A percentile compares a stretch with the other conserved stretches of the same genome.
These are phyloP conservation scores for Gloeophyllum trabeum DNA, from an alignment of 768 basidiomycete genomes.

Conservation along the genomic window DNA sequence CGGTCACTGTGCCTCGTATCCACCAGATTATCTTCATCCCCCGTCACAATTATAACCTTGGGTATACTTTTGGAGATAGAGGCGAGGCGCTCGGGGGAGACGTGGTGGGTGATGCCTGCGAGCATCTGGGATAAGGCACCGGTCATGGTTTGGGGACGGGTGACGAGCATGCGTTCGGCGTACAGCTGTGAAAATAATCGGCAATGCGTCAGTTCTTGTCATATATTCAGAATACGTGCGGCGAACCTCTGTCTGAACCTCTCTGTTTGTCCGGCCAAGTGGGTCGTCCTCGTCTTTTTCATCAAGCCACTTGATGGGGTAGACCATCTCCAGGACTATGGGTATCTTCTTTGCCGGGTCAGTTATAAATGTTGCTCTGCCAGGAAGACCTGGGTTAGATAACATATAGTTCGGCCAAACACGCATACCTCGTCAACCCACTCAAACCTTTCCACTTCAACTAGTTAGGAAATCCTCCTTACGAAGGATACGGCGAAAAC, in stretches of 20 bases:
- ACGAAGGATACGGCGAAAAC: too few species aligned
- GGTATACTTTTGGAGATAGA: constrained; percentile 44
- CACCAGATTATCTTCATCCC: constrained; percentile 54
- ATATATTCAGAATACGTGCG: constrained; percentile 4
- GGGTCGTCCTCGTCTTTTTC: constrained; percentile 38
- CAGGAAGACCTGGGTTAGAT: not conserved
- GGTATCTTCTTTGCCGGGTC: constrained; percentile 38
- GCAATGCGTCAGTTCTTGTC: not conserved
- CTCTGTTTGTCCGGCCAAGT: constrained; percentile 49
- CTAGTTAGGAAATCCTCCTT: too few species aligned
- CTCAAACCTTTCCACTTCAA: not conserved
- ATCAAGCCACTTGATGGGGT: constrained; percentile 50
- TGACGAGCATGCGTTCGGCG: constrained; percentile 32
- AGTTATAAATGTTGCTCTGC: constrained; percentile 12
- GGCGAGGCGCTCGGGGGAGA: constrained; percentile 29
- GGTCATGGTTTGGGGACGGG: constrained; percentile 44
- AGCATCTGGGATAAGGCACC: constrained; percentile 67
- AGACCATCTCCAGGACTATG: constrained; percentile 45
- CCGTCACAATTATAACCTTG: constrained; percentile 58
- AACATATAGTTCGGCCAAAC: not conserved
- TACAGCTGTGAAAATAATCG: constrained; percentile 23
- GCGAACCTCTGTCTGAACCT: constrained; percentile 47
- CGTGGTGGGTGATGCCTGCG: constrained; percentile 19
- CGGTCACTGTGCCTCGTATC: constrained; percentile 34
- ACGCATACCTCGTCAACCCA: constrained; percentile 23